Conservation (phyloP, 2,329 filamentous ascomycete genomes). For the Sclerotinia trifoliorum region DNA sequence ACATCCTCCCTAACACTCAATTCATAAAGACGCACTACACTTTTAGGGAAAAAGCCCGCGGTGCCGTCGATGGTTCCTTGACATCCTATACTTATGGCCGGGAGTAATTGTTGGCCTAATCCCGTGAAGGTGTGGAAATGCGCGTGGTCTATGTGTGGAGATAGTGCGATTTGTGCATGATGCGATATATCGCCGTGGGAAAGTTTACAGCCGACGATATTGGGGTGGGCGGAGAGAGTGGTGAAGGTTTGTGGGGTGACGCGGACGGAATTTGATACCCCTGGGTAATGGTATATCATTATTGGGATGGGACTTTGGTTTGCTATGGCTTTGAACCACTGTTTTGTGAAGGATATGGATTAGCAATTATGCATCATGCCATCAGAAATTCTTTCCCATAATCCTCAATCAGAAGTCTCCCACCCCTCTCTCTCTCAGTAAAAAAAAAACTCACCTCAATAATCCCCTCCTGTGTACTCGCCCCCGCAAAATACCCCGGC, state of each 20-base stretch:
- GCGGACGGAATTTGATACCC: conserved; percentile 63
- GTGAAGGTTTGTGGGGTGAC: conserved; percentile 58
- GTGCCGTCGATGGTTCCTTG: conserved; percentile 66
- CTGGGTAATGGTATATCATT: conserved; percentile 52
- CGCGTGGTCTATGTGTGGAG: conserved; percentile 57
- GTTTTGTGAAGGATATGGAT: conserved; percentile 35
- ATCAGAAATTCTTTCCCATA: too few species aligned
- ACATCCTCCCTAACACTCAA: conserved; percentile 43
- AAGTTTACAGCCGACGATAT: conserved; percentile 69
- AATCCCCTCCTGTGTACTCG: conserved; percentile 57
- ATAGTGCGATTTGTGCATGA: conserved; percentile 59
- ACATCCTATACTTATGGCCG: conserved; percentile 60
- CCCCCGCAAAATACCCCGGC: conserved; percentile 63
- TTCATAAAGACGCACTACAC: conserved; percentile 57
- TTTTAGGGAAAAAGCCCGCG: conserved; percentile 63
- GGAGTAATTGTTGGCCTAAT: conserved; percentile 63
- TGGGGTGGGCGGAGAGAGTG: conserved; percentile 57
- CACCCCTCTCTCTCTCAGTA: conserved; percentile 52
- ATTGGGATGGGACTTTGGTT: conserved; percentile 22
- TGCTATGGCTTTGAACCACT: conserved; percentile 21
- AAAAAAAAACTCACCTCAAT: conserved; percentile 46
- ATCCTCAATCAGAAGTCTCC: too few species aligned
- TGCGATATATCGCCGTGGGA: conserved; percentile 66
- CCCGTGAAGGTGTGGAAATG: conserved; percentile 63
- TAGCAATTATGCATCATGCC: background rate